Percentiles rank a stretch among this genome's conserved stretches.
Conservation (phyloP, 2,329 filamentous ascomycete species). For the Phialophora chinensis region DNA sequence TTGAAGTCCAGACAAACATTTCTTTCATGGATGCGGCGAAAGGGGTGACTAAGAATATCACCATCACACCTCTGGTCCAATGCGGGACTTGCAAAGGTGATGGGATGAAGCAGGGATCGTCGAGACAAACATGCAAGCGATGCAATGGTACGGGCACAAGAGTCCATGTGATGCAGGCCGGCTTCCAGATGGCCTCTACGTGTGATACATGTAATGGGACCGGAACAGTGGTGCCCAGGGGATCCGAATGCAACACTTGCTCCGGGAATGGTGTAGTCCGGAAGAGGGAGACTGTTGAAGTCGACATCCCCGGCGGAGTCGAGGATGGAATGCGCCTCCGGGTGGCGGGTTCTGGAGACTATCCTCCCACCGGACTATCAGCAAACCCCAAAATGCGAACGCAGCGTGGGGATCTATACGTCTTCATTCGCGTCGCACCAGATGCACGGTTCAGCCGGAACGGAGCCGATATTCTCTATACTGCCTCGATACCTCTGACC, state of each 20-base stretch:
- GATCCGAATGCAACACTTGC: slow-evolving; percentile 81
- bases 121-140: slow-evolving; percentile 73
- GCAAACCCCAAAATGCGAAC: slow-evolving; percentile 67
- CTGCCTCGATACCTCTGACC: slow-evolving; percentile 86
- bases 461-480: slow-evolving; percentile 91
- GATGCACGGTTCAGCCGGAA: slow-evolving; percentile 88
- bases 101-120: slow-evolving; percentile 81
- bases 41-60: slow-evolving; percentile 85
- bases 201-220: slow-evolving; percentile 81
- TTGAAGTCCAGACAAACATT: slow-evolving; percentile 91
- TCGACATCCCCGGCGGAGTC: slow-evolving; percentile 94
- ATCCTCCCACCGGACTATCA: slow-evolving; percentile 74
- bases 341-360: slow-evolving; percentile 84
- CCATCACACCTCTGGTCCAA: slow-evolving; percentile 77
- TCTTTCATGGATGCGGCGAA: slow-evolving; percentile 97
- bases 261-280: slow-evolving; percentile 81
- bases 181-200: slow-evolving; percentile 94
- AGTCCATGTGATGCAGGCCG: slow-evolving; percentile 87
- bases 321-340: slow-evolving; percentile 95
- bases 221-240: slow-evolving; percentile 76
- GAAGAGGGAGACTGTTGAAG: slow-evolving; percentile 79
- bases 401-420: slow-evolving; percentile 86
- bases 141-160: slow-evolving; percentile 87
- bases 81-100: slow-evolving; percentile 84
- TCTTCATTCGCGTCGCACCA: slow-evolving; percentile 85